These are phyloP conservation scores for Paracoccidioides brasiliensis DNA, from an alignment of 2,329 filamentous ascomycete species.

Conservation along the genomic window DNA sequence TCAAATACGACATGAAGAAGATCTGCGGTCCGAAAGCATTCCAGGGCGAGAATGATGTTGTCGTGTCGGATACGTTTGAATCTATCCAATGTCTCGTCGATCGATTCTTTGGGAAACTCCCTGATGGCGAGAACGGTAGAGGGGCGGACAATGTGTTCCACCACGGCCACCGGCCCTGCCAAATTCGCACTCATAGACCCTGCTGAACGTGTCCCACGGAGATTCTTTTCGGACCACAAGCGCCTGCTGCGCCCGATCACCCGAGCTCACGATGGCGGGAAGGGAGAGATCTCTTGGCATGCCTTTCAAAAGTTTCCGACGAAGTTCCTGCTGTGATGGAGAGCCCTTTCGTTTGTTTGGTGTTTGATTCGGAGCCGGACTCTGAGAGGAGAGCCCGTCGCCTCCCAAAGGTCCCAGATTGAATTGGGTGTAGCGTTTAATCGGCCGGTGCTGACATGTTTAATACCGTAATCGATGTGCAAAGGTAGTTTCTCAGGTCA, in stretches of 20 bases:
- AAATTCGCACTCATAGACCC: constrained; percentile 14
- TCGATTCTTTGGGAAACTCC: constrained; percentile 3
- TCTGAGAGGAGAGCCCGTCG: too few species aligned
- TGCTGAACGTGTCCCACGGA: constrained; percentile 15
- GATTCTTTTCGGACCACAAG: constrained; percentile 8
- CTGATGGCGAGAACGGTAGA: constrained; percentile 8
- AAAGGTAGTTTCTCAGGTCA: too few species aligned
- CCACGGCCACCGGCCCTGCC: constrained; percentile 10
- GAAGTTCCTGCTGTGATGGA: neutral
- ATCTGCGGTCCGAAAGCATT: constrained; percentile 8
- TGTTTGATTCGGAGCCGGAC: neutral
- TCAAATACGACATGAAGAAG: constrained; percentile 7
- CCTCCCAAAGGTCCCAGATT: too few species aligned
- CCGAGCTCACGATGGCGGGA: neutral
- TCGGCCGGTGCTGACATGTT: too few species aligned
- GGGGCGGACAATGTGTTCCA: constrained; percentile 4
- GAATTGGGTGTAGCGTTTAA: too few species aligned
- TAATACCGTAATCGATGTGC: too few species aligned
- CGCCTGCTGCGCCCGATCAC: neutral
- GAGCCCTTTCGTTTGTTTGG: neutral
- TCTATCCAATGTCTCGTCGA: constrained; percentile 6
- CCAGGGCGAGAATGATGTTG: constrained; percentile 6
- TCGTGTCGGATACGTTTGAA: constrained; percentile 6
- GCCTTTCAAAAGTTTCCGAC: neutral
- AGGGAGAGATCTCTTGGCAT: neutral